Evolutionary conservation across 768 basidiomycete genomes (phyloP), one percentile per base, ranked within the genome.

Genomic region (Ramaria sp.): DNA sequence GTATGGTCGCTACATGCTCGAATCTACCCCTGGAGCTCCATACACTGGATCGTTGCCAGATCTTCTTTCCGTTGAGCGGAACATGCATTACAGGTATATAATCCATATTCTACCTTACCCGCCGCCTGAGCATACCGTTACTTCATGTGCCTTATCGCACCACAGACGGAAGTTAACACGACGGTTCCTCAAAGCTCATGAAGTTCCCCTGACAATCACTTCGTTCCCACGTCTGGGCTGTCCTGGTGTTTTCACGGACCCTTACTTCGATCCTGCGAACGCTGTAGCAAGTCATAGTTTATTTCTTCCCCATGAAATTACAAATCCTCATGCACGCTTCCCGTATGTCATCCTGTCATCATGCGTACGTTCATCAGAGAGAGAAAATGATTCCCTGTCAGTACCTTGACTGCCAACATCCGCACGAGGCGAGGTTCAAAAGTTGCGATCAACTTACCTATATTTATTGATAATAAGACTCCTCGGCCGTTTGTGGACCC

Each of bases 1-100:
- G 69, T 99, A 97, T 71, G 96, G 96, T 38, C 79, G 94, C 37
- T 98, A 89, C 72, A 99, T 99, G 96, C 77, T 99, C 50, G 96
- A 99, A 67, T 92, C 92, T 2, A 99, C 95, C 0, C 96, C 96
- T 0, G 96, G 96, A 2, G 82, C 84, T 48, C 96, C 96, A 1
- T 98, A 97, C 70, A 86, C 89, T 5, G 92, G 90, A 9, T 84
- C 79, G 15, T 80, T 98, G 38, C 75, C 76, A 24, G 92, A 95
- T 67, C 76, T 98, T 18, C 73, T 98, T 36, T 79, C 84, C 5
- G 94, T 99, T 5, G 95, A 99, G 70, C 70, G 73, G 45, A 93
- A 98, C 68, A 99, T 99, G 96, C 83, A 87, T 43, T 90, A 91
- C 66, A 78, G 93, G 93, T 85, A 58, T 60, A 73, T 59, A 52